Evolutionary conservation across 2,329 filamentous ascomycete species (phyloP).

Genomic region (Aspergillus puulaauensis): DNA sequence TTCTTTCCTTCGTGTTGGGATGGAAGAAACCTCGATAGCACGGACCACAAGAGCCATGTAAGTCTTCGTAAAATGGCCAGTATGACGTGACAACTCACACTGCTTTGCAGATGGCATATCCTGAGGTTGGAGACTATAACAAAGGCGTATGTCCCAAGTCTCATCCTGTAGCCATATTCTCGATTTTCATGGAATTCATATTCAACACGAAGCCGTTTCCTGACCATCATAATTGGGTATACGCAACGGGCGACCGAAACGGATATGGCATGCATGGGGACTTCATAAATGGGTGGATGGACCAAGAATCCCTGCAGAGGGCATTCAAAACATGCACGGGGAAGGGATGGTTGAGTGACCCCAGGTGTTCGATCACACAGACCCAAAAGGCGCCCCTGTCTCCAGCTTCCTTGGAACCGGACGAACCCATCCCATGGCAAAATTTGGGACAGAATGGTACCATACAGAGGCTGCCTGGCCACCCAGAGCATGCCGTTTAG

Average conservation of each 20-base stretch:
- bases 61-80: slow-evolving; percentile 2
- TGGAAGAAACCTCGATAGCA: slow-evolving; percentile 32
- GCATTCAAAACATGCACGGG: slow-evolving; percentile 35
- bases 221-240: slow-evolving; percentile 46
- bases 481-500: neutral
- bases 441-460: slow-evolving; percentile 18
- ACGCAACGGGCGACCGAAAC: slow-evolving; percentile 49
- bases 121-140: slow-evolving; percentile 31
- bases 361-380: slow-evolving; percentile 19
- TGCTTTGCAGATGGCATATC: slow-evolving; percentile 35
- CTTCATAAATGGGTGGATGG: slow-evolving; percentile 51
- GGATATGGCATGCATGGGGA: slow-evolving; percentile 57
- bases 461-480: slow-evolving; percentile 15
- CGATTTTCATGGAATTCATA: slow-evolving; percentile 61
- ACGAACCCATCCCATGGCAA: slow-evolving; percentile 13
- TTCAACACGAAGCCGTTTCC: slow-evolving; percentile 55
- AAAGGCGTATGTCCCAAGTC: slow-evolving; percentile 33
- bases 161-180: slow-evolving; percentile 57
- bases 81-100: neutral
- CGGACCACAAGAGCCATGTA: slow-evolving; percentile 36
- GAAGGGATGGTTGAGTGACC: slow-evolving; percentile 5
- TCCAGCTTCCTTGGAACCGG: slow-evolving; percentile 8
- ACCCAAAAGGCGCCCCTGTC: slow-evolving; percentile 11
- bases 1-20: slow-evolving; percentile 43
- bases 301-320: slow-evolving; percentile 38